phyloP scores from a whole-genome alignment of 1,284 basidiomycete species.

The Phaffia rhodozyma region DNA sequence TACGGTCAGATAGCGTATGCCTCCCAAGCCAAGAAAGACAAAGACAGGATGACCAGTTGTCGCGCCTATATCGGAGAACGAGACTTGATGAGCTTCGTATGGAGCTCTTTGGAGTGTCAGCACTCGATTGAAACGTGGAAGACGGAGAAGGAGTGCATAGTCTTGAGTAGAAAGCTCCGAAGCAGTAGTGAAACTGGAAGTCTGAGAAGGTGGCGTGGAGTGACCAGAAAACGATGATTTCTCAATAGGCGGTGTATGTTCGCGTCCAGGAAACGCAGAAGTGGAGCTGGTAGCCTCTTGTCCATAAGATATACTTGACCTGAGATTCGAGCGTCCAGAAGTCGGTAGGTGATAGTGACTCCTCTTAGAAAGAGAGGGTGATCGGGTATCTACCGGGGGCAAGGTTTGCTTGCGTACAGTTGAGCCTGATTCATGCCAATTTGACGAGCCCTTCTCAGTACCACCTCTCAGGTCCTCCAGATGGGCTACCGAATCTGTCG shows the following conservation, averaged over 20 bases:
- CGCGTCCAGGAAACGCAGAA: not conserved
- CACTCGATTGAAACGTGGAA: constrained; percentile 68
- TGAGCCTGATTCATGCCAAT: too few species aligned
- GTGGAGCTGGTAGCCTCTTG: too few species aligned
- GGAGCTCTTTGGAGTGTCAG: constrained; percentile 64
- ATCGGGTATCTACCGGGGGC: too few species aligned
- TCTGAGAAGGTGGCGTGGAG: not conserved
- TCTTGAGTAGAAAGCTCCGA: constrained; percentile 11
- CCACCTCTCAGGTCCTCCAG: too few species aligned
- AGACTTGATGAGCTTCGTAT: constrained; percentile 67
- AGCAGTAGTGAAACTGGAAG: too few species aligned
- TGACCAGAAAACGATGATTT: not conserved
- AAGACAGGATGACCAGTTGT: constrained; percentile 71
- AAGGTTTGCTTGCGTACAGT: too few species aligned
- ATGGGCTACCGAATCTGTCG: too few species aligned
- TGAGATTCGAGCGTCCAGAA: too few species aligned
- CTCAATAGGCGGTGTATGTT: not conserved
- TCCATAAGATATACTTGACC: too few species aligned
- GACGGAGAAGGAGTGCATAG: constrained; percentile 53
- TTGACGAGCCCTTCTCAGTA: too few species aligned
- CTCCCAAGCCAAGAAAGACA: constrained; percentile 84
- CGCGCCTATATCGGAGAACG: constrained; percentile 79
- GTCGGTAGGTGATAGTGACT: too few species aligned
- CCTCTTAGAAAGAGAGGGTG: too few species aligned
- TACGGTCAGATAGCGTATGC: constrained; percentile 85